Evolutionary conservation across 2,329 filamentous ascomycete genomes (phyloP), one percentile per base, ranked within the genome.

Genomic region (Verticillium klebahnii): DNA sequence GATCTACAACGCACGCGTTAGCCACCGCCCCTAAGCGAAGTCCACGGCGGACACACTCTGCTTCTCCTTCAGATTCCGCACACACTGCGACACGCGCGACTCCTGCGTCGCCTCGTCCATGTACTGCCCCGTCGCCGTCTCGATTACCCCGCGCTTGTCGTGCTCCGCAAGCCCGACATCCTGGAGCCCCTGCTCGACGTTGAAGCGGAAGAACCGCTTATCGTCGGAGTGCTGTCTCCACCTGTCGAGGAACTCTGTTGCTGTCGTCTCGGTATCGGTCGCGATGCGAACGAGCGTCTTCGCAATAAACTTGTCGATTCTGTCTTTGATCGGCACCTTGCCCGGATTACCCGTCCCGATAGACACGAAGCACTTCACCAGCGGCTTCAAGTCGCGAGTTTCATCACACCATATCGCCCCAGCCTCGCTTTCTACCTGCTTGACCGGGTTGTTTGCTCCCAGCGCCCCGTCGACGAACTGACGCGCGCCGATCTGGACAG

Each of bases 121-220:
- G 14, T 57, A 57, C 17, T 56, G 60, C 12, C 54, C 31, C n/a
- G 67, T 70, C 23, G 67, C 69, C 25, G 66, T 63, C 17, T 62
- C 61, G 61, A 63, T 62, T n/a, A 58, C 25, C 29, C 15, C 31
- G 14, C 15, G 14, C 56, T 58, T 58, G 4, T 40, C 36, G 5
- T 31, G 23, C 61, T 80, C 75, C 61, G 80, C 74, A 1, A 81
- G 68, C 3, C 72, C 73, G 58, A 81, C 71, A 19, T 75, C 68
- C 59, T 77, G 74, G 1, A 82, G 67, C 5, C 78, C 75, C 23
- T 69, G 71, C 12, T 67, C 62, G 17, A 82, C 77, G 63, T 80
- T 80, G 64, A 82, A 81, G 8, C 78, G 75, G 65, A 74, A 81
- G 63, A 79, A 75, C 29, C 71, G 71, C 34, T 64, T 63, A 64